These are phyloP conservation scores for Tuber umbilicatum DNA, from an alignment of 495 filamentous ascomycete genomes.

Conservation along the genomic window DNA sequence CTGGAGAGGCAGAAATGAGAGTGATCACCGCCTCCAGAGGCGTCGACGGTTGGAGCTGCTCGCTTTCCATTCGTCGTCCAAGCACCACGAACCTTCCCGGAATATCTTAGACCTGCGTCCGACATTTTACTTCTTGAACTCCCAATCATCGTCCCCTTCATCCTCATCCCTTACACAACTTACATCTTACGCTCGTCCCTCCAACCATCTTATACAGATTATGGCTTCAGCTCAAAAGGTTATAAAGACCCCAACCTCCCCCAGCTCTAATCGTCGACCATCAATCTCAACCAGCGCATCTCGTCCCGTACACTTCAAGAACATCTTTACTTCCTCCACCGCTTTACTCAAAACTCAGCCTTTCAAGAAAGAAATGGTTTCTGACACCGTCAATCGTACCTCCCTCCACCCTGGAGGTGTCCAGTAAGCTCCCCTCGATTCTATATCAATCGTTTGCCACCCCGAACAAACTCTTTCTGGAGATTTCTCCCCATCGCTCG, in stretches of 20 bases:
- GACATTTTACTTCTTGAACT: conserved; percentile 15
- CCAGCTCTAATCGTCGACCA: conserved; percentile 27
- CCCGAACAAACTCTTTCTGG: conserved; percentile 6
- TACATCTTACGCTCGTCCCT: conserved; percentile 5
- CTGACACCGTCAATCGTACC: conserved; percentile 39
- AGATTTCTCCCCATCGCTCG: background rate
- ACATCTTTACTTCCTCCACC: conserved; percentile 20
- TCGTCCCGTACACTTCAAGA: conserved; percentile 15
- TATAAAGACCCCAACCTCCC: conserved; percentile 39
- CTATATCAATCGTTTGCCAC: background rate
- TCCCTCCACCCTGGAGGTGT: conserved; percentile 75
- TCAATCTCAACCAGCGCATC: conserved; percentile 26
- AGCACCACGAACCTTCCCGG: conserved; percentile 40
- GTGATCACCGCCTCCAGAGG: conserved; percentile 27
- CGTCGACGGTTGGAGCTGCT: conserved; percentile 33
- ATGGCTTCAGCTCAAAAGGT: conserved; percentile 27
- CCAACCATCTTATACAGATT: conserved; percentile 21
- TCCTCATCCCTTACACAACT: conserved; percentile 6
- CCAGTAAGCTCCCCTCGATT: conserved; percentile 54
- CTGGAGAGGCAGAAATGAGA: conserved; percentile 24
- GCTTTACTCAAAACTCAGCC: conserved; percentile 20
- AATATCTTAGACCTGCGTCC: conserved; percentile 36
- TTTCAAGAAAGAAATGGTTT: conserved; percentile 37
- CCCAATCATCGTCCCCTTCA: conserved; percentile 20
- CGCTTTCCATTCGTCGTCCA: conserved; percentile 25